Evolutionary conservation across 139 green algal species (phyloP).

Genomic region (Chloropicon primus): DNA sequence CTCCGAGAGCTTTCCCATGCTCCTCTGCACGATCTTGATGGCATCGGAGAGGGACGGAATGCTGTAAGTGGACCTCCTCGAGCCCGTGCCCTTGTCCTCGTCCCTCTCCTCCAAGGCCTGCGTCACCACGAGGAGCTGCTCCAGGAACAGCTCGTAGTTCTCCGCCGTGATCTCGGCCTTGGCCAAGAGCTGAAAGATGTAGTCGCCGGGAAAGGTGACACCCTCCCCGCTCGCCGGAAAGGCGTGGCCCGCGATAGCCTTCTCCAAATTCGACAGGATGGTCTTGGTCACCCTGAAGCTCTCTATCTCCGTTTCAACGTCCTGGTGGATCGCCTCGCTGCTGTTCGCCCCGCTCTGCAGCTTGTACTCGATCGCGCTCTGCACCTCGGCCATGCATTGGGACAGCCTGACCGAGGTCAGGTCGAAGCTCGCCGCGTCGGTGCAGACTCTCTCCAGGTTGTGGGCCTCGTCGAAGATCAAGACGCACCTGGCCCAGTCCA

Average conservation of each 20-base stretch:
- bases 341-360: no score
- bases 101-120: neutral
- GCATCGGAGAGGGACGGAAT: neutral
- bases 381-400: constrained; percentile 39
- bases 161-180: constrained; percentile 21
- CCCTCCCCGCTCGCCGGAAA: neutral
- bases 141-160: neutral
- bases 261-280: neutral
- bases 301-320: neutral
- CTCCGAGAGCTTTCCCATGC: neutral
- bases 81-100: neutral
- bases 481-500: constrained; percentile 54
- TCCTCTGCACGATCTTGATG: neutral
- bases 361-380: constrained; percentile 21
- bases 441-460: constrained; percentile 78
- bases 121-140: neutral
- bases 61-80: neutral
- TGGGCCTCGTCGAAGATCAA: constrained; percentile 95
- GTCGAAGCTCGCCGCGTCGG: constrained; percentile 73
- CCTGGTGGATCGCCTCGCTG: neutral
- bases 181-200: constrained; percentile 36
- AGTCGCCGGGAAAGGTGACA: constrained; percentile 25
- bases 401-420: constrained; percentile 43
- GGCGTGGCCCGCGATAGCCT: neutral
- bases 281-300: neutral